A percentile compares a stretch with the other conserved stretches of the same genome.
These are phyloP conservation scores for Albifimbria verrucaria DNA, from an alignment of 2,329 filamentous ascomycete genomes.

Conservation along the genomic window DNA sequence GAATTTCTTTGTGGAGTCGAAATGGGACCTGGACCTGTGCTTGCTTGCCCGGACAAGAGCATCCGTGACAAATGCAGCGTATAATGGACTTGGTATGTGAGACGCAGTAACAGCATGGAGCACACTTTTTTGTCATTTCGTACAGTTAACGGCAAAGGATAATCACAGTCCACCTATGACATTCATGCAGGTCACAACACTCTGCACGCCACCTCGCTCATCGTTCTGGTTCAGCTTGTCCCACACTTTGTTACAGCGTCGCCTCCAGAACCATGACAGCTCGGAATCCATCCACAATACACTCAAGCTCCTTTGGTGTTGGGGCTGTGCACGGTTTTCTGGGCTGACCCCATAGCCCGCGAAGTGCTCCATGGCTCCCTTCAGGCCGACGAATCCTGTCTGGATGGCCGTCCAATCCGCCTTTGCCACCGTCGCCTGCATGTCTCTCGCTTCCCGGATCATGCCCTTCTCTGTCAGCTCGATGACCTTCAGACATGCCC, in stretches of 20 bases:
- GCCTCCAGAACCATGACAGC: conserved; percentile 28
- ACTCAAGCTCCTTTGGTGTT: conserved; percentile 26
- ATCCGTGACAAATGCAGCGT: background rate
- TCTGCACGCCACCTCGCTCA: background rate
- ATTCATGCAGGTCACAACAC: background rate
- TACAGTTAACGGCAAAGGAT: background rate
- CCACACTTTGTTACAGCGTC: conserved; percentile 7
- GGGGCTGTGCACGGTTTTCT: conserved; percentile 35
- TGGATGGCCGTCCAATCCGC: conserved; percentile 44
- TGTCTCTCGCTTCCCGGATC: conserved; percentile 28
- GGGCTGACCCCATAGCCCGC: conserved; percentile 36
- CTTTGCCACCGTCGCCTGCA: conserved; percentile 40
- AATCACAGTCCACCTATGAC: background rate
- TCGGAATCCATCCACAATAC: conserved; percentile 33
- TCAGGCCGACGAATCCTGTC: conserved; percentile 47
- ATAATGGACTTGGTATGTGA: background rate
- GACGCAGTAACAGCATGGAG: background rate
- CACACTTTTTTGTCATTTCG: background rate
- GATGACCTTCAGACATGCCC: conserved; percentile 31
- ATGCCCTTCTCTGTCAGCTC: conserved; percentile 28
- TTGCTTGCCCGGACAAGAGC: too few species aligned
- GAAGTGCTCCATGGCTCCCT: conserved; percentile 40
- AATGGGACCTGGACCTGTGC: too few species aligned
- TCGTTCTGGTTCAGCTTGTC: background rate
- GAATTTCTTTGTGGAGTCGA: background rate